A percentile compares a stretch with the other conserved stretches of the same genome.
Evolutionary conservation across 192 early-diverging fungal species (phyloP).

Genomic region (Entomortierella parvispora): DNA sequence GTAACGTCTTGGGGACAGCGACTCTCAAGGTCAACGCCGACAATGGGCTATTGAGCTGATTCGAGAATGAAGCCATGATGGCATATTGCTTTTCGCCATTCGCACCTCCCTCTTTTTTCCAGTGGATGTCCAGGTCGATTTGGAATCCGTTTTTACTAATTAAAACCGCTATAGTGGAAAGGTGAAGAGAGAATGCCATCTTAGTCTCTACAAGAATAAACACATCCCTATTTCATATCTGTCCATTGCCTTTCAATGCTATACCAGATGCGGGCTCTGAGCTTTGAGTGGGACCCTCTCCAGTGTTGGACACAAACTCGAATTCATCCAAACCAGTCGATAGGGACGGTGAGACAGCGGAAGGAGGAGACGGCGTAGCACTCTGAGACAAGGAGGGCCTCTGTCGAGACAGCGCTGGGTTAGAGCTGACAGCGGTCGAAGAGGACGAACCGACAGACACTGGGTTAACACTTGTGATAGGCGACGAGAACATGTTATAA

Average conservation of each 20-base stretch:
- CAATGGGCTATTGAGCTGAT: slow-evolving; percentile 54
- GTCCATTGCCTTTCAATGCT: neutral
- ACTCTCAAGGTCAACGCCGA: slow-evolving; percentile 52
- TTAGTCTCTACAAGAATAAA: neutral
- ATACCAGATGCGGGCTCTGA: neutral
- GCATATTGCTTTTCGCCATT: slow-evolving; percentile 18
- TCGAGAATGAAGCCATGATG: slow-evolving; percentile 59
- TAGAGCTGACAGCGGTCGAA: neutral
- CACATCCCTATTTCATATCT: neutral
- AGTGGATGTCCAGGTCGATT: slow-evolving; percentile 50
- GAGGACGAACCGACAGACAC: slow-evolving; percentile 24
- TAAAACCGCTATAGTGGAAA: slow-evolving; percentile 28
- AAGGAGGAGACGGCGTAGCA: neutral
- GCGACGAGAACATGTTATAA: slow-evolving; percentile 30
- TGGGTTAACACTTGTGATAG: slow-evolving; percentile 23
- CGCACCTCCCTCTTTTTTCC: neutral
- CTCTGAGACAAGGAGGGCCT: neutral
- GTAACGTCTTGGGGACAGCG: slow-evolving; percentile 61
- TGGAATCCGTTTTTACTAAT: slow-evolving; percentile 60
- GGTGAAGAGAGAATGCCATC: neutral
- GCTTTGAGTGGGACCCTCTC: neutral
- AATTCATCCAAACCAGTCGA: slow-evolving; percentile 17
- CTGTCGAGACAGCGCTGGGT: neutral
- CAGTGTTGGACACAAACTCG: slow-evolving; percentile 32
- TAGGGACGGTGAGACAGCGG: neutral